phyloP scores from a whole-genome alignment of 495 filamentous ascomycete species.

The Hyaloscypha variabilis region DNA sequence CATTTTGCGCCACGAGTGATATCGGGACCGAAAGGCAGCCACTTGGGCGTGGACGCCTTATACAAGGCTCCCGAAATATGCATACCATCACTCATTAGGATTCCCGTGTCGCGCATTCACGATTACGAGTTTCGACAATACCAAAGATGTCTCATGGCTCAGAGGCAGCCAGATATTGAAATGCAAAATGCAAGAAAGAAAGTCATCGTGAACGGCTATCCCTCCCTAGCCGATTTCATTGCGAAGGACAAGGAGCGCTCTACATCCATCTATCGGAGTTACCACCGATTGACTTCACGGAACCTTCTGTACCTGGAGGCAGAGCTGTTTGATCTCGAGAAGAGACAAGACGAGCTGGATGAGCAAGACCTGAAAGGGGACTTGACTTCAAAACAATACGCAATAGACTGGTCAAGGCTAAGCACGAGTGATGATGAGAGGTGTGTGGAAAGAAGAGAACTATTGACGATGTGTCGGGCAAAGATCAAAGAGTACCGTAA shows the following conservation, averaged over 20 bases:
- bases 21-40: too few relatives aligned
- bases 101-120: too few relatives aligned
- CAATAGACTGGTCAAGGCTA: neutral
- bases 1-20: too few relatives aligned
- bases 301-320: conserved; percentile 17
- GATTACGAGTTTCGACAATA: too few relatives aligned
- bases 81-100: too few relatives aligned
- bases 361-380: neutral
- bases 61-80: too few relatives aligned
- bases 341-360: neutral
- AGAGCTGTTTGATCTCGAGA: conserved; percentile 17
- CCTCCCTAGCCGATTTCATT: conserved; percentile 12
- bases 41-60: too few relatives aligned
- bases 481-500: neutral
- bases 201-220: conserved; percentile 10
- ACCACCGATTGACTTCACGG: conserved; percentile 1
- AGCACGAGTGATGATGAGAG: neutral
- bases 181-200: too few relatives aligned
- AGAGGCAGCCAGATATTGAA: too few relatives aligned
- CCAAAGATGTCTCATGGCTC: too few relatives aligned
- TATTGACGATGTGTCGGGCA: neutral
- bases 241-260: conserved; percentile 14
- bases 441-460: neutral
- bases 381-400: neutral
- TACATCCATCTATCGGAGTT: conserved; percentile 8